phyloP scores from a whole-genome alignment of 2,329 filamentous ascomycete species.

The Sporothrix brasiliensis region DNA sequence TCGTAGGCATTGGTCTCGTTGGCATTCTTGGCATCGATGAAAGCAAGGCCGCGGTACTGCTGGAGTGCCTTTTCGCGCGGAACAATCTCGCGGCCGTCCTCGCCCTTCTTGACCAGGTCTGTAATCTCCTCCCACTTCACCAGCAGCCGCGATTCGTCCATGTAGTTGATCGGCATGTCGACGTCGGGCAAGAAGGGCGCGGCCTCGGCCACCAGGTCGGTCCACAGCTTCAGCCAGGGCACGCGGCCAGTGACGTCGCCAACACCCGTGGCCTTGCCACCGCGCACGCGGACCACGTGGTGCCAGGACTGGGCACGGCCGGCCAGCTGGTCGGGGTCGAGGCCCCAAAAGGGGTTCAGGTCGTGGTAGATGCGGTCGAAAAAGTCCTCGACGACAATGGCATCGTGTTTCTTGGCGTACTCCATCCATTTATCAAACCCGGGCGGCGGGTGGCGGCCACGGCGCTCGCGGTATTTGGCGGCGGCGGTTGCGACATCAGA shows the following conservation, averaged over 20 bases:
- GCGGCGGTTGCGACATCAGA: conserved; percentile 50
- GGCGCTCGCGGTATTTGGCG: conserved; percentile 49
- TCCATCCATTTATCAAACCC: conserved; percentile 54
- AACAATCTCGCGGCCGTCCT: conserved; percentile 48
- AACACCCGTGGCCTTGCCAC: conserved; percentile 47
- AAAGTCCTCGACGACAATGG: conserved; percentile 52
- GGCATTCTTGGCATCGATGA: conserved; percentile 40
- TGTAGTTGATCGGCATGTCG: conserved; percentile 67
- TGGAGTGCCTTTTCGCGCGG: conserved; percentile 50
- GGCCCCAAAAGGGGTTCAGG: conserved; percentile 57
- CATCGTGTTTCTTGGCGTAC: conserved; percentile 49
- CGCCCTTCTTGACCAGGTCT: conserved; percentile 54
- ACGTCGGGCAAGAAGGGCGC: conserved; percentile 62
- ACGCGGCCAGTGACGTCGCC: conserved; percentile 49
- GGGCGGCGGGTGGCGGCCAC: conserved; percentile 55
- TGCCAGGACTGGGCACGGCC: conserved; percentile 49
- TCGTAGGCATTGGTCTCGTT: conserved; percentile 45
- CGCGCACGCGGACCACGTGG: conserved; percentile 53
- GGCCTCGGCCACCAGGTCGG: conserved; percentile 55
- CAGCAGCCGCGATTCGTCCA: conserved; percentile 66
- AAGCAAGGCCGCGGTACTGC: conserved; percentile 47
- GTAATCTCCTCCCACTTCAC: conserved; percentile 62
- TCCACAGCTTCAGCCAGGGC: conserved; percentile 54
- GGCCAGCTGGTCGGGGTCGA: conserved; percentile 46
- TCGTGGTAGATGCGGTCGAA: conserved; percentile 60